A percentile compares a stretch with the other conserved stretches of the same genome.
Evolutionary conservation across 129 eudicot genomes (phyloP).

Genomic region (Escallonia rubra): DNA sequence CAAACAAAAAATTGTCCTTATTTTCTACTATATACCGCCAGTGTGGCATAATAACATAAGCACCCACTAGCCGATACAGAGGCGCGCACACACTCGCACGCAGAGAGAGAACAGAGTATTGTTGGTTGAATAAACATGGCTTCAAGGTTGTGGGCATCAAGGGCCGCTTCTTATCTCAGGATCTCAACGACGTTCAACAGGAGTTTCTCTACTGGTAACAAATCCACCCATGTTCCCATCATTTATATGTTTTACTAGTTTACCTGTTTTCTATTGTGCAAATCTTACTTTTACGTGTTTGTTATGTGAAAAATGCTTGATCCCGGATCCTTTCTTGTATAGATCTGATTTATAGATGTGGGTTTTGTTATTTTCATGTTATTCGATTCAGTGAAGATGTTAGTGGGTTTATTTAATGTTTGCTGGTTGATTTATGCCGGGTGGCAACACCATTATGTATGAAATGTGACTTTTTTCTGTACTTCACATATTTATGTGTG

Average conservation of each 20-base stretch:
- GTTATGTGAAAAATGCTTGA: conserved; percentile 9
- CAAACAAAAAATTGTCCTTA: too few species aligned
- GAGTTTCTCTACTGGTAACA: conserved; percentile 61
- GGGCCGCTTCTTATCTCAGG: conserved; percentile 36
- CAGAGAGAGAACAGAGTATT: too few species aligned
- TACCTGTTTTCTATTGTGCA: neutral
- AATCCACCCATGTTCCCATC: neutral
- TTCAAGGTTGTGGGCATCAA: too few species aligned
- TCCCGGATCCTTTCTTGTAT: conserved; percentile 20
- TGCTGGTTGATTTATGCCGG: neutral
- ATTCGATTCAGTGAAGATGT: conserved; percentile 11
- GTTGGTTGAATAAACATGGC: too few species aligned
- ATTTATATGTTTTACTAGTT: neutral
- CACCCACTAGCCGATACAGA: too few species aligned
- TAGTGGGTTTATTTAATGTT: conserved; percentile 3
- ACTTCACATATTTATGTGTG: neutral
- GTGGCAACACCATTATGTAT: neutral
- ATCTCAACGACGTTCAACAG: conserved; percentile 49
- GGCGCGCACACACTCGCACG: too few species aligned
- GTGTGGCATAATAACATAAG: too few species aligned
- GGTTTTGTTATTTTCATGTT: conserved; percentile 5
- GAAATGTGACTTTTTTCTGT: neutral
- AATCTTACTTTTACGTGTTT: neutral
- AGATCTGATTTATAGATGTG: conserved; percentile 18
- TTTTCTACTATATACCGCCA: too few species aligned